Evolutionary conservation across 23 red algal species (phyloP).

Genomic region (Agarophyton chilense): DNA sequence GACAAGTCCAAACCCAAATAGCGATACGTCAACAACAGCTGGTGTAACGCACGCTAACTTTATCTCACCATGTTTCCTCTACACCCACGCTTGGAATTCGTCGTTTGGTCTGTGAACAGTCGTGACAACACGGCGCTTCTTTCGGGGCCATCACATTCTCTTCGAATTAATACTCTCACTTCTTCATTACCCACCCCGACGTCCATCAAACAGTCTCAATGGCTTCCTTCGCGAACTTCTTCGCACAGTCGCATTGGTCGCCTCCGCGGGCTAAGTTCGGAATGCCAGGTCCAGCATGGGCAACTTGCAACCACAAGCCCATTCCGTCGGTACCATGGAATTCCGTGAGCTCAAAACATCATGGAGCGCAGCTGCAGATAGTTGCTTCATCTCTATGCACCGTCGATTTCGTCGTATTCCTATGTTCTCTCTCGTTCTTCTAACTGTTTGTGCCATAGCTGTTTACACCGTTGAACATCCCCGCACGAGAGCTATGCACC

Average conservation of each 20-base stretch:
- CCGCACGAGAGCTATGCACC: not conserved
- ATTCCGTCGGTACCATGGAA: not conserved
- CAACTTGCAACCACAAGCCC: not conserved
- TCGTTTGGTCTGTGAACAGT: not conserved
- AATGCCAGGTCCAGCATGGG: not conserved
- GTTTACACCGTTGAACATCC: not conserved
- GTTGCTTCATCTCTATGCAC: slow-evolving; percentile 11
- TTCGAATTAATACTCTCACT: not conserved
- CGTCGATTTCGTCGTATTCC: slow-evolving; percentile 11
- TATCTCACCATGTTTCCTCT: not conserved
- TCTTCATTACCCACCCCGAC: too few species aligned
- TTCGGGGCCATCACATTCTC: not conserved
- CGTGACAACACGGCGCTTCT: not conserved
- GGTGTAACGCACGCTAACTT: too few species aligned
- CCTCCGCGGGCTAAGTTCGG: not conserved
- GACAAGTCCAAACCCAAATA: too few species aligned
- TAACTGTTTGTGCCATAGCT: not conserved
- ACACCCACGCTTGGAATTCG: not conserved
- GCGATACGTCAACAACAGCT: not conserved
- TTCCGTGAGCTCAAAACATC: slow-evolving; percentile 15
- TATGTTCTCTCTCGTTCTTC: not conserved
- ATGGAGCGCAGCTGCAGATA: slow-evolving; percentile 29
- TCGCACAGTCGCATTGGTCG: not conserved
- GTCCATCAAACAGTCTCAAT: too few species aligned
- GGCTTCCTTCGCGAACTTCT: not conserved